Base-by-base conservation (phyloP, 805 yeast genomes). In the Wickerhamiella lipophila region DNA sequence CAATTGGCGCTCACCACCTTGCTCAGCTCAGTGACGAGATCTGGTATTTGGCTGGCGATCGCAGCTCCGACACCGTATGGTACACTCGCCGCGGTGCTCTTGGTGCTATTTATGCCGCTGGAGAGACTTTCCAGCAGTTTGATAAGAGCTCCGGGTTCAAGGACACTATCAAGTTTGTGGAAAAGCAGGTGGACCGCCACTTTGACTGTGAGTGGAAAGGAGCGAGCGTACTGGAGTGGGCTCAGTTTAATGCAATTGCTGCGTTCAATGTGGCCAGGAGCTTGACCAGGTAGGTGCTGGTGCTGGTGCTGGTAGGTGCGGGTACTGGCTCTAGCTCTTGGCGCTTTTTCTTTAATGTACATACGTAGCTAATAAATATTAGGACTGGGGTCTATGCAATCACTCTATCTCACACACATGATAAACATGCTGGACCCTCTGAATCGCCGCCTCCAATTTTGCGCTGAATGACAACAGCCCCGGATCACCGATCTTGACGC, bases 31-130 rank as follows among this genome's bases (percentile, higher is more conserved):
- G 86, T 11, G 97, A 89, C 65, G 97, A 92, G 60, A 71, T 89
- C 51, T 75, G 84, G 41, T 86, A 66, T 63, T 78, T 76, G 56
- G 78, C 95, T 0, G 92, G 88, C 9, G 96, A 88, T 60, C 59
- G 64, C 47, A 75, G 92, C 18, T 78, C 67, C 16, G 95, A 86
- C 63, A 79, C 83, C 61, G 81, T 85, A 3, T 89, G 98, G 98
- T 89, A 89, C 64, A 70, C 94, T n/a, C 83, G 87, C 60, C 71
- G 98, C 55, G 67, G 81, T 13, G 74, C 83, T 7, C 61, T 89
- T 13, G 74, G 83, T 21, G 71, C 82, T 1, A 73, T 82, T 1
- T 85, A 83, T 62, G 82, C 83, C 2, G 75, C 81, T 34, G 52
- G 61, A 35, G 96, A 89, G 63, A 66, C 85, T 53, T 85, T 76